These are phyloP conservation scores for Solanum pinnatisectum DNA, from an alignment of 257 asterid genomes.

Conservation along the genomic window DNA sequence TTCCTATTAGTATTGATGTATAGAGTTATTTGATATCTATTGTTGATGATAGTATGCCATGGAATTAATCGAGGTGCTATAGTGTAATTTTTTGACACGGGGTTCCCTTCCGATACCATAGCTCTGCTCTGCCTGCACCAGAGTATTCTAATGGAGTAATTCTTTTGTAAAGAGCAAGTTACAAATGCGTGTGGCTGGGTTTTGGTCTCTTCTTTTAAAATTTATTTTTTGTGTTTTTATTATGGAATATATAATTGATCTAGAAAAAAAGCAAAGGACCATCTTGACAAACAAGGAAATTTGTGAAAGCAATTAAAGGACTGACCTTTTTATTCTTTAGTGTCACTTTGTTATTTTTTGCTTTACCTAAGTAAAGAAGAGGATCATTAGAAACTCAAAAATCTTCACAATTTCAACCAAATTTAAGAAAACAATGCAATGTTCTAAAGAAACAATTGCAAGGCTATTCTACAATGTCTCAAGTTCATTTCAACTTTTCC, in stretches of 20 bases:
- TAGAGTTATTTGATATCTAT: neutral
- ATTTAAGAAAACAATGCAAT: slow-evolving; percentile 47
- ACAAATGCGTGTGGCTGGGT: slow-evolving; percentile 34
- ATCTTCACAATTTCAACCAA: neutral
- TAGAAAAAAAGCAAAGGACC: slow-evolving; percentile 3
- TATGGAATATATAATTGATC: neutral
- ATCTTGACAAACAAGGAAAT: slow-evolving; percentile 20
- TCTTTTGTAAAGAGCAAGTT: slow-evolving; percentile 28
- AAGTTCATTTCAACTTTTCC: slow-evolving; percentile 49
- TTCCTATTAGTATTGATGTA: neutral
- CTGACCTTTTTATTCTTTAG: slow-evolving; percentile 17
- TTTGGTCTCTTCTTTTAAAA: slow-evolving; percentile 28
- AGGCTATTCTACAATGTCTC: slow-evolving; percentile 71
- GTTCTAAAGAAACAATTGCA: slow-evolving; percentile 42
- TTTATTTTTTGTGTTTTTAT: slow-evolving; percentile 24
- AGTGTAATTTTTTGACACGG: neutral
- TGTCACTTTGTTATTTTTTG: slow-evolving; percentile 29
- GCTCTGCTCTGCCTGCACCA: neutral
- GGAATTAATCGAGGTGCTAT: neutral
- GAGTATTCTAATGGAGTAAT: slow-evolving; percentile 2
- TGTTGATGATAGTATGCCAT: neutral
- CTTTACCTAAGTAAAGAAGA: slow-evolving; percentile 24
- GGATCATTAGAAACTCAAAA: slow-evolving; percentile 22
- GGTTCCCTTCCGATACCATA: neutral
- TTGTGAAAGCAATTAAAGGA: slow-evolving; percentile 47